Evolutionary conservation across 495 filamentous ascomycete genomes (phyloP), one percentile per base, ranked within the genome.

Genomic region (Geopyxis carbonaria): DNA sequence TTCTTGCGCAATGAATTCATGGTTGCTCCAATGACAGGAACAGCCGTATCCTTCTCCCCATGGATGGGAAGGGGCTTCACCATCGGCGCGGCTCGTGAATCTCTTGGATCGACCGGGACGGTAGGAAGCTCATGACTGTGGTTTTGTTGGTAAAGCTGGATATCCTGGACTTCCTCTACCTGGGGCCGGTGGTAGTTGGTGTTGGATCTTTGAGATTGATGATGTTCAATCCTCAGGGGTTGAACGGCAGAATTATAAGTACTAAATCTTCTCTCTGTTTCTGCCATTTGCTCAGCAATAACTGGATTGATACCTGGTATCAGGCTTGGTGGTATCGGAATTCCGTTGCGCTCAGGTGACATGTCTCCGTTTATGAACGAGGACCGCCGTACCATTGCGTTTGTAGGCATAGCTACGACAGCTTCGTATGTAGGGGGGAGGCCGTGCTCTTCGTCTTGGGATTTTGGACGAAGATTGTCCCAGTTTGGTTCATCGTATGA

Each of bases 31-130:
- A 42, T 28, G 5, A 18, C 22, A 4, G 48, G 32, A 6, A 38
- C 25, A 35, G 32, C 28, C 15, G 22, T 36, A 23, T 44, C 49
- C 18, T 48, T 40, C 31, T 53, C 50, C 10, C 49, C 49, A 24
- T 53, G 50, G 16, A 53, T 53, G 25, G 50, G 49, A 20, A 43
- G 52, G 23, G 50, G 50, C 31, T 53, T 53, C 7, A 53, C 50
- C 41, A 53, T 45, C 21, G 50, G 48, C 13, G 48, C 47, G 14
- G 37, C 28, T 22, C 38, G 40, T 18, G 36, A 6, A 15, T 28
- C 18, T 36, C 33, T 36, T 35, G 32, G 20, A 15, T 7, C 14
- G 31, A 11, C 19, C 30, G 28, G 21, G 34, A 20, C 15, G 5
- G 34, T 22, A 20, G 34, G 48, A 19, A 45, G 39, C 14, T 53